A percentile compares a stretch with the other conserved stretches of the same genome.
phyloP scores from a whole-genome alignment of 2,329 filamentous ascomycete species.

The Fusarium incarnatum region DNA sequence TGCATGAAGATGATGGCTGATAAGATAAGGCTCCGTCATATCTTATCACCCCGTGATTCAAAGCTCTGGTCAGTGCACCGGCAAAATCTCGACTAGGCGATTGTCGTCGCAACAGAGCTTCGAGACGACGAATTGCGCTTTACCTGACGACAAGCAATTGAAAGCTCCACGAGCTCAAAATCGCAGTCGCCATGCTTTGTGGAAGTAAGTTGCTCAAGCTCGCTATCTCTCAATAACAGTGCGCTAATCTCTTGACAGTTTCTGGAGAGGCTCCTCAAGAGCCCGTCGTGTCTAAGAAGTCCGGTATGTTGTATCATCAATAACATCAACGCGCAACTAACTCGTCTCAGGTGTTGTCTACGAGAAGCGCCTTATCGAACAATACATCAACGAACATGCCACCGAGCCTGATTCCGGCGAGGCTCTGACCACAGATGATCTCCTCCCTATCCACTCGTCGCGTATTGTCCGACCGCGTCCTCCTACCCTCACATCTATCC shows the following conservation, averaged over 20 bases:
- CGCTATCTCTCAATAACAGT: neutral
- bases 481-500: constrained; percentile 94
- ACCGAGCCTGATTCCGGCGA: constrained; percentile 93
- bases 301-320: constrained; percentile 68
- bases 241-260: constrained; percentile 65
- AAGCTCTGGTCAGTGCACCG: constrained; percentile 47
- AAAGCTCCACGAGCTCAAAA: constrained; percentile 44
- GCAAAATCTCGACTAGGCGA: constrained; percentile 49
- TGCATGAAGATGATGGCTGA: constrained; percentile 23
- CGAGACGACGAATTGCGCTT: constrained; percentile 40
- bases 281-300: constrained; percentile 94
- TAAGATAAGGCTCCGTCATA: no score
- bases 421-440: constrained; percentile 83
- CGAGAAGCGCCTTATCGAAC: constrained; percentile 94
- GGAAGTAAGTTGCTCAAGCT: constrained; percentile 54
- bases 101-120: constrained; percentile 45
- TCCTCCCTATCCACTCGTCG: constrained; percentile 86
- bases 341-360: constrained; percentile 79
- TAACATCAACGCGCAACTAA: constrained; percentile 36
- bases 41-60: constrained; percentile 49
- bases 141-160: constrained; percentile 48
- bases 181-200: constrained; percentile 59
- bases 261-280: constrained; percentile 96
- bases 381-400: constrained; percentile 92
- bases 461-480: constrained; percentile 89